Evolutionary conservation across 2,329 filamentous ascomycete species (phyloP).

Genomic region (Exophiala bonariae): DNA sequence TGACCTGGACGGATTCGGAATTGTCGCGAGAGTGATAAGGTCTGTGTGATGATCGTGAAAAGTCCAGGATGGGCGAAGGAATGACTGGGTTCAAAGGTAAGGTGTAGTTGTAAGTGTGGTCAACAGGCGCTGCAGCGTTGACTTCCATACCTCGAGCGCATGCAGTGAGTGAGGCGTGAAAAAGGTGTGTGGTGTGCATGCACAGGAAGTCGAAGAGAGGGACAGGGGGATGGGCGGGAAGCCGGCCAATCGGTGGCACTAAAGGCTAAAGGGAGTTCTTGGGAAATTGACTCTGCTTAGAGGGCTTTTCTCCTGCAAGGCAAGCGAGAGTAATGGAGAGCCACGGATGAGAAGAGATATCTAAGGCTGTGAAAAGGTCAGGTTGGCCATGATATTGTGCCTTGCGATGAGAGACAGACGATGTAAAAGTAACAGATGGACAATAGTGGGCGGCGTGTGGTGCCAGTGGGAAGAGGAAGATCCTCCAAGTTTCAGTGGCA

Average conservation of each 20-base stretch:
- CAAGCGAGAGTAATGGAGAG: no score
- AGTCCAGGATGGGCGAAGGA: slow-evolving; percentile 1
- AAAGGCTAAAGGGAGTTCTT: background rate
- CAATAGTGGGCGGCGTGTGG: no score
- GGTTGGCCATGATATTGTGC: no score
- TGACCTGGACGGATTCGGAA: slow-evolving; percentile 36
- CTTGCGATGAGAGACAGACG: no score
- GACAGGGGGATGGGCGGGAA: slow-evolving; percentile 5
- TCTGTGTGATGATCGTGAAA: slow-evolving; percentile 1
- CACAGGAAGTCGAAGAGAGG: slow-evolving; percentile 3
- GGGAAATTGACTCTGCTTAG: background rate
- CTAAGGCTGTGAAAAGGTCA: no score
- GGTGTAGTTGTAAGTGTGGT: slow-evolving; percentile 8
- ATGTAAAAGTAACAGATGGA: no score
- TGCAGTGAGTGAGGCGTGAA: slow-evolving; percentile 11
- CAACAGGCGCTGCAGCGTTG: slow-evolving; percentile 12
- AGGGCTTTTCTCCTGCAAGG: no score
- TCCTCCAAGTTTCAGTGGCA: no score
- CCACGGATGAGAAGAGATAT: no score
- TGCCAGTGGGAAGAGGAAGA: no score
- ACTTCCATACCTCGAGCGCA: slow-evolving; percentile 20
- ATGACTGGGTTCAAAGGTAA: background rate
- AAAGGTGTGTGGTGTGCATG: slow-evolving; percentile 1
- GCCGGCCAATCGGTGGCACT: background rate
- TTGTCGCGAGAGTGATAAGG: slow-evolving; percentile 7